Percentiles rank a stretch among this genome's conserved stretches.
These are phyloP conservation scores for Moesziomyces globuligerus DNA, from an alignment of 1,284 basidiomycete genomes.

Conservation along the genomic window DNA sequence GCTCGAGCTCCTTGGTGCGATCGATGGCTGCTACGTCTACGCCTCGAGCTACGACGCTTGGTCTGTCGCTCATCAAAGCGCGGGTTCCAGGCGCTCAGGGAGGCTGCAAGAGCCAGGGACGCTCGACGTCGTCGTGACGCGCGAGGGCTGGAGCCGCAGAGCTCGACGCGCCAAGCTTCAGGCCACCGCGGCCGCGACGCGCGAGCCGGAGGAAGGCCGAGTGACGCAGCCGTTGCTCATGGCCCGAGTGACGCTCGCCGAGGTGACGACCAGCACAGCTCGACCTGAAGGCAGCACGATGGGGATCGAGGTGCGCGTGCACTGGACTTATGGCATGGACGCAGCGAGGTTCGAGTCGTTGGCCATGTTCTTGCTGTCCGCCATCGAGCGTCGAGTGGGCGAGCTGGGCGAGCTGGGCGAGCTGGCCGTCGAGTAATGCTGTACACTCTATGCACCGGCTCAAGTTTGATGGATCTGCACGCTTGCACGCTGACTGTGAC, in stretches of 20 bases:
- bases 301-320: conserved; percentile 17
- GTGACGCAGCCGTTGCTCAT: conserved; percentile 10
- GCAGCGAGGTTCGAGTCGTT: conserved; percentile 37
- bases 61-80: too few species aligned
- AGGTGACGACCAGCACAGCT: too few species aligned
- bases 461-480: too few species aligned
- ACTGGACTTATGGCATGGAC: conserved; percentile 30
- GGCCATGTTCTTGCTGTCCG: conserved; percentile 33
- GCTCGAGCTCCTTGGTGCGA: not conserved
- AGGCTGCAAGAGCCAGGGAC: not conserved
- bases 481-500: too few species aligned
- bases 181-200: not conserved
- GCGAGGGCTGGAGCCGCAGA: conserved; percentile 28
- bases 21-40: conserved; percentile 21
- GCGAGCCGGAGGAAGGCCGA: not conserved
- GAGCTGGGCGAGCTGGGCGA: too few species aligned
- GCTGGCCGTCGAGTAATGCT: too few species aligned
- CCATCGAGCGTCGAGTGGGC: conserved; percentile 9
- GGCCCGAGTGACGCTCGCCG: conserved; percentile 8
- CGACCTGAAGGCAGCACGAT: not conserved
- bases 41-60: not conserved
- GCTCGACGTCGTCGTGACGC: conserved; percentile 11
- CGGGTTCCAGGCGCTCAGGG: too few species aligned
- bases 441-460: too few species aligned
- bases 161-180: conserved; percentile 25